phyloP scores from a whole-genome alignment of 768 basidiomycete genomes.

The Macrolepiota dolichaula region DNA sequence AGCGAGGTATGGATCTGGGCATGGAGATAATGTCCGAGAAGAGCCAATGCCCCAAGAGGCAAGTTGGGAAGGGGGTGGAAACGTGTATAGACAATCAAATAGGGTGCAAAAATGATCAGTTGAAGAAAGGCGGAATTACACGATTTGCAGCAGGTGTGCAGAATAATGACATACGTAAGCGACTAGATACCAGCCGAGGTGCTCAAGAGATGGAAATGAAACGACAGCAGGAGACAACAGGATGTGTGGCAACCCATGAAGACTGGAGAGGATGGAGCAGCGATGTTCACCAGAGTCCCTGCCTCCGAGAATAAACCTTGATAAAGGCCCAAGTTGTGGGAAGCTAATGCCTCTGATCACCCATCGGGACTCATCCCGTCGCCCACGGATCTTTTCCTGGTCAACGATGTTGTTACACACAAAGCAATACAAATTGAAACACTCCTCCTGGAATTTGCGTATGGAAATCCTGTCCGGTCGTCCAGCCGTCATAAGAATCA shows the following conservation, averaged over 20 bases:
- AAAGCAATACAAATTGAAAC: conserved; percentile 11
- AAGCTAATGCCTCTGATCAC: conserved; percentile 3
- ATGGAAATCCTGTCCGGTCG: conserved; percentile 14
- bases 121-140: background rate
- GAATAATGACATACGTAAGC: conserved; percentile 1
- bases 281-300: conserved; percentile 1
- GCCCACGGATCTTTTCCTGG: conserved; percentile 11
- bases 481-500: conserved; percentile 11
- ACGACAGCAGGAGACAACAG: background rate
- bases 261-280: background rate
- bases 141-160: background rate
- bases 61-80: background rate
- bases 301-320: conserved; percentile 6
- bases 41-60: background rate
- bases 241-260: background rate
- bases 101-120: background rate
- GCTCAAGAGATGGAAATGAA: background rate
- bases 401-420: conserved; percentile 13
- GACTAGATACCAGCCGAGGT: background rate
- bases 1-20: background rate
- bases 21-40: background rate
- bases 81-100: background rate
- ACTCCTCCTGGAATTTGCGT: conserved; percentile 11
- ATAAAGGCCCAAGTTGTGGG: conserved; percentile 1
- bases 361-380: conserved; percentile 2